Evolutionary conservation across 73 alveolate genomes (phyloP), one percentile per base, ranked within the genome.

Genomic region (Stentor coeruleus): DNA sequence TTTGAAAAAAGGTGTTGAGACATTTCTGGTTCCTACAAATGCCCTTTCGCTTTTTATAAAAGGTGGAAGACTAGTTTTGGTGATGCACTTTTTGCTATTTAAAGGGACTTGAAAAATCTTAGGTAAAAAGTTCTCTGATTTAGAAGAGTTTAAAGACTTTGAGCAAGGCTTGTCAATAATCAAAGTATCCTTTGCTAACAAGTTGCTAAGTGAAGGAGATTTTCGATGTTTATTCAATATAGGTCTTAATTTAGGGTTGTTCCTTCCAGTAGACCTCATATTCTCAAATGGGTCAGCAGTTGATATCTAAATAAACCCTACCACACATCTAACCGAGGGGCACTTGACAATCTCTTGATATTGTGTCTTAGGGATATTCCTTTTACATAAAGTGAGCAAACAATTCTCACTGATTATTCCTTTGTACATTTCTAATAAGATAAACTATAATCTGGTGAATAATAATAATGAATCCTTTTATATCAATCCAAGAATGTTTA

Each of bases 381-480:
- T n/a, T n/a, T n/a, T n/a, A n/a, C n/a, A n/a, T n/a, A n/a, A n/a
- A n/a, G n/a, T n/a, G n/a, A n/a, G n/a, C n/a, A n/a, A n/a, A n/a
- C n/a, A n/a, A n/a, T n/a, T n/a, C n/a, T n/a, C n/a, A n/a, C n/a
- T n/a, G n/a, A n/a, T n/a, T n/a, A n/a, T n/a, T n/a, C n/a, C n/a
- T n/a, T n/a, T n/a, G n/a, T n/a, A n/a, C n/a, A n/a, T n/a, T n/a
- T n/a, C n/a, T n/a, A n/a, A n/a, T n/a, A n/a, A n/a, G n/a, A n/a
- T n/a, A n/a, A n/a, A n/a, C n/a, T n/a, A n/a, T n/a, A n/a, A n/a
- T n/a, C n/a, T n/a, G n/a, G n/a, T n/a, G n/a, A n/a, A n/a, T n/a
- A n/a, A n/a, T n/a, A n/a, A 20, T 28, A 31, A 66, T 66, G 79
- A 66, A 66, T 40, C 79, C 79, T 66, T 66, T 66, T 66, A 66